Base-by-base conservation (phyloP, 2,329 filamentous ascomycete species). In the Fusarium pseudonygamai region DNA sequence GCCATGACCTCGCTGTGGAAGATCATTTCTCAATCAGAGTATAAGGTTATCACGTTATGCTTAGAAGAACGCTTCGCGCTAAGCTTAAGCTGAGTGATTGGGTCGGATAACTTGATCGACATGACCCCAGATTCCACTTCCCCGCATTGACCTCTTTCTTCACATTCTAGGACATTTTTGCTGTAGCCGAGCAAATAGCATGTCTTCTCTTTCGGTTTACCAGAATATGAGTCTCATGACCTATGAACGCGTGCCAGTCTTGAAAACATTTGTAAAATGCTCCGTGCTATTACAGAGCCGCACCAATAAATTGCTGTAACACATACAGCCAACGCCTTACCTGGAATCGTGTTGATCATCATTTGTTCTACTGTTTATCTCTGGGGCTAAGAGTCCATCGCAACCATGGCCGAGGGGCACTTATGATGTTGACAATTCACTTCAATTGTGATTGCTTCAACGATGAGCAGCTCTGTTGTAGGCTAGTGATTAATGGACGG, bases 401-500 rank as follows among this genome's bases (percentile, higher is more conserved):
- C 14, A 34, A 14, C 32, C 5, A 34, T 34, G 14, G 14, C 32
- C 32, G 13, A 34, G 14, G 7, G 13, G 32, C 32, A 34, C 32
- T 34, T 34, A 13, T 34, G 14, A 14, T 13, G 32, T 34, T 34
- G 5, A 34, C 13, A 34, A 15, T 13, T 34, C 34, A 34, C 34
- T 34, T 34, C 32, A 34, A 2, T 15, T 15, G 14, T 34, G 8
- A 14, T 14, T 2, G 34, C 34, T 34, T 34, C 9, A 9, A 34
- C 14, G 15, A 7, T 34, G 32, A 34, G 15, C 14, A 15, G 3
- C 7, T 34, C 8, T 36, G 7, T 36, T 16, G 7, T 12, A 30
- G 26, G 12, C 4, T 16, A 16, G 14, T 30, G 7, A n/a, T 6
- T 3, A 3, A n/a, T 30, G 7, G 18, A 9, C 32, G 7, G 0